Evolutionary conservation across 768 basidiomycete genomes (phyloP).

Genomic region (Hypholoma fasciculare): DNA sequence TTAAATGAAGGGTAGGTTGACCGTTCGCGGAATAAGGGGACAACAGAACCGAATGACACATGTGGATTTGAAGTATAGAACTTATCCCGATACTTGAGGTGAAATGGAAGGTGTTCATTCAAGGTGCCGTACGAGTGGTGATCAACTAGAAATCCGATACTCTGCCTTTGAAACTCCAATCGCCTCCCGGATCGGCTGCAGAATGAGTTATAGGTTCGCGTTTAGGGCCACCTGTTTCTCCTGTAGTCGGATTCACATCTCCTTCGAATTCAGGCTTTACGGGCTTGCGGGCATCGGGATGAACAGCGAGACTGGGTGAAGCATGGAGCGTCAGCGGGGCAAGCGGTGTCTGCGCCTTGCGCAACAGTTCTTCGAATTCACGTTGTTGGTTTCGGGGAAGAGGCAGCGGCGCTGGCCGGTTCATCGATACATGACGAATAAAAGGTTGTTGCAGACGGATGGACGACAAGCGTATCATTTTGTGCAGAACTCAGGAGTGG

Average conservation of each 20-base stretch:
- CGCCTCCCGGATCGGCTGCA: constrained; percentile 56
- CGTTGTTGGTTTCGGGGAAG: constrained; percentile 76
- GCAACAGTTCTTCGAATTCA: constrained; percentile 84
- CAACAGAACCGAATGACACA: not conserved
- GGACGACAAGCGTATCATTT: not conserved
- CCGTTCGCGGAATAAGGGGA: not conserved
- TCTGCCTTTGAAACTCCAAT: constrained; percentile 91
- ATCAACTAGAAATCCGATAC: constrained; percentile 75
- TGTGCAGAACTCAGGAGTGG: no score
- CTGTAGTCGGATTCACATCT: constrained; percentile 77
- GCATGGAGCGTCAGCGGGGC: constrained; percentile 29
- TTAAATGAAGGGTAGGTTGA: constrained; percentile 1
- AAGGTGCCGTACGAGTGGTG: constrained; percentile 1
- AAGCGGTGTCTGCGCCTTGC: constrained; percentile 52
- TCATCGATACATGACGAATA: constrained; percentile 35
- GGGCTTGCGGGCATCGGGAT: constrained; percentile 69
- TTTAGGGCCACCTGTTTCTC: constrained; percentile 88
- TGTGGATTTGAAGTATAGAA: no score
- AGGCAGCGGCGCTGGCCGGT: constrained; percentile 70
- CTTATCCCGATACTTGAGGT: not conserved
- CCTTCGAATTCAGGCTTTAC: constrained; percentile 75
- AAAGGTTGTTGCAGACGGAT: not conserved
- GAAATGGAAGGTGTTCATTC: not conserved
- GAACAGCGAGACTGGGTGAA: constrained; percentile 45
- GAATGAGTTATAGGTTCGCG: constrained; percentile 72